These are phyloP conservation scores for Coniochaeta sp. DNA, from an alignment of 2,329 filamentous ascomycete species.

Conservation along the genomic window DNA sequence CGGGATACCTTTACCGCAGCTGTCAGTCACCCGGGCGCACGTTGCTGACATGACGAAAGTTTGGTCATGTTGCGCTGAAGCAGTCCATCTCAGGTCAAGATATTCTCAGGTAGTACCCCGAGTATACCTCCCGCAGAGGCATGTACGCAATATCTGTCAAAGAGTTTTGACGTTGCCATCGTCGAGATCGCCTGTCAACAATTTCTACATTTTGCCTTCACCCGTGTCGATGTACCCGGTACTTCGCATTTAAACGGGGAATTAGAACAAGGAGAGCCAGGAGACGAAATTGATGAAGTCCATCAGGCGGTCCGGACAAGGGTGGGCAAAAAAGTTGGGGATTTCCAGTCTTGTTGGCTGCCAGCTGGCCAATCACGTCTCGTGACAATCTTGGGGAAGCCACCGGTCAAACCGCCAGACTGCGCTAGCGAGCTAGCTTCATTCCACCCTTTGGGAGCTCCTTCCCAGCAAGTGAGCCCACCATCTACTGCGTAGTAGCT, in stretches of 20 bases:
- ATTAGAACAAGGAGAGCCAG: constrained; percentile 2
- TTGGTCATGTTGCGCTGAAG: constrained; percentile 5
- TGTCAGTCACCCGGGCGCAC: background rate
- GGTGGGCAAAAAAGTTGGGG: constrained; percentile 20
- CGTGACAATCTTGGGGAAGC: background rate
- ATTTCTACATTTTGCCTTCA: background rate
- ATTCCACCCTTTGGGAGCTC: background rate
- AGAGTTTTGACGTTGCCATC: background rate
- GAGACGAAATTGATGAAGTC: constrained; percentile 11
- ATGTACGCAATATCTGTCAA: background rate
- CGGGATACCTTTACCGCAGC: background rate
- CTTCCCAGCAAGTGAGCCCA: background rate
- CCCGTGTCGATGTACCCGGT: constrained; percentile 9
- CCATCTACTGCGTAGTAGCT: background rate
- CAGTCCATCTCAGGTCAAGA: background rate
- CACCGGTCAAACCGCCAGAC: background rate
- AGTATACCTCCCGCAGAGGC: background rate
- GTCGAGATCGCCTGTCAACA: too few species aligned
- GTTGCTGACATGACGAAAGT: background rate
- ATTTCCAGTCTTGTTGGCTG: constrained; percentile 10
- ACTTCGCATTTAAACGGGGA: background rate
- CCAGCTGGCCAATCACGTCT: background rate
- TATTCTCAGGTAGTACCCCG: background rate
- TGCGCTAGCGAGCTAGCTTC: background rate
- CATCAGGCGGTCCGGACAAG: constrained; percentile 15